These are phyloP conservation scores for Citropsis articulata DNA, from an alignment of 345 rosid genomes.

Conservation along the genomic window DNA sequence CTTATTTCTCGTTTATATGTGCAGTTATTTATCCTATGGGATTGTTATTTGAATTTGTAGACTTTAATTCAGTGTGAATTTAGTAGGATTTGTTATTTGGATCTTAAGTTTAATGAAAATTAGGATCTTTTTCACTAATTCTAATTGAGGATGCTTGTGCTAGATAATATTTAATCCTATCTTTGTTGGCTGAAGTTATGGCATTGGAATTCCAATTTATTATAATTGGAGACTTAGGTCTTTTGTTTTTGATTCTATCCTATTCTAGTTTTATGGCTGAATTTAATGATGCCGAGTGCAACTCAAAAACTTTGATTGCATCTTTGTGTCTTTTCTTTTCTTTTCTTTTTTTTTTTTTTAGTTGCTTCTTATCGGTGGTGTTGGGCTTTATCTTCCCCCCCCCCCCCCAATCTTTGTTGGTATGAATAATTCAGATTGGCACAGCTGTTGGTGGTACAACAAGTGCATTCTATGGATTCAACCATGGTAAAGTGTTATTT, in stretches of 20 bases:
- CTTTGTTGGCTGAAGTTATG: background rate
- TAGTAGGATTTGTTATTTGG: no score
- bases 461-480: no score
- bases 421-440: no score
- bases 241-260: background rate
- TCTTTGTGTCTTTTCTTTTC: background rate
- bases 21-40: background rate
- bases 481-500: constrained; percentile 39
- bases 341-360: no score
- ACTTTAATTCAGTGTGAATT: background rate
- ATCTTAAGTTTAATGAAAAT: no score
- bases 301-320: no score
- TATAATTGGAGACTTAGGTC: no score
- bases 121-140: background rate
- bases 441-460: no score
- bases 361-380: no score
- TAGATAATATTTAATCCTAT: background rate
- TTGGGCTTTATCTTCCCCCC: no score
- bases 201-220: background rate
- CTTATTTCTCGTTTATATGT: background rate
- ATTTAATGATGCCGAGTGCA: background rate
- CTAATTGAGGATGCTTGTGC: background rate
- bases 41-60: background rate
- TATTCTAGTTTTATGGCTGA: background rate
- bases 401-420: background rate